Evolutionary conservation across 2,329 filamentous ascomycete species (phyloP), one percentile per base, ranked within the genome.

Genomic region (Orbilia brochopaga): DNA sequence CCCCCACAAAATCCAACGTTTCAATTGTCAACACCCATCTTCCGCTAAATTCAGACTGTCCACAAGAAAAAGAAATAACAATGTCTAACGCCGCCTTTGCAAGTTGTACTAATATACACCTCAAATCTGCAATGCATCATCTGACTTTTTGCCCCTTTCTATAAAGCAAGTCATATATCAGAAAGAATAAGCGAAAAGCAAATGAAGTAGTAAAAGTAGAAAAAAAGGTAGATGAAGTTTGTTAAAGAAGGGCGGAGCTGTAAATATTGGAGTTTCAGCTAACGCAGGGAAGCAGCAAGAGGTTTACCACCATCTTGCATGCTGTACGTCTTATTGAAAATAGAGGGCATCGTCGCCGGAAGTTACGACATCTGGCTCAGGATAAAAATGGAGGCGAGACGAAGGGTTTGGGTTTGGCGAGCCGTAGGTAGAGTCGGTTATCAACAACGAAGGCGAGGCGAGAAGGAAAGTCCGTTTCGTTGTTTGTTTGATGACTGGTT

Each of bases 81-180:
- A 32, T 21, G n/a, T 48, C 19, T 50, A 65, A 70, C 66, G 66
- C 66, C 66, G 54, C 60, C 66, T 59, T 70, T 69, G 65, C 58
- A 51, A 54, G 23, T 35, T 17, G 21, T 48, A 54, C 56, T 70
- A 50, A 48, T 69, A 62, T 51, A 70, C 40, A 63, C 4, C 40
- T 42, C 24, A 19, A 54, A 52, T 35, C 23, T 35, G 10, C 15
- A 44, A 23, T 17, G 54, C 48, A 37, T 35, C 37, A 51, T 10
- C 40, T 30, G 63, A 55, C 56, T 61, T 69, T 69, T 69, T 32
- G n/a, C 27, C 19, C 40, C 48, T n/a, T 32, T 19, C 21, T 42
- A 42, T 51, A 3, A 51, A 17, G 11, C 11, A 23, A n/a, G 7
- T 4, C 46, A 51, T 2, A 44, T 24, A 32, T 32, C 27, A 50